A percentile compares a stretch with the other conserved stretches of the same genome.
Conservation (phyloP, 2,329 filamentous ascomycete genomes). For the Rachicladosporium sp. region DNA sequence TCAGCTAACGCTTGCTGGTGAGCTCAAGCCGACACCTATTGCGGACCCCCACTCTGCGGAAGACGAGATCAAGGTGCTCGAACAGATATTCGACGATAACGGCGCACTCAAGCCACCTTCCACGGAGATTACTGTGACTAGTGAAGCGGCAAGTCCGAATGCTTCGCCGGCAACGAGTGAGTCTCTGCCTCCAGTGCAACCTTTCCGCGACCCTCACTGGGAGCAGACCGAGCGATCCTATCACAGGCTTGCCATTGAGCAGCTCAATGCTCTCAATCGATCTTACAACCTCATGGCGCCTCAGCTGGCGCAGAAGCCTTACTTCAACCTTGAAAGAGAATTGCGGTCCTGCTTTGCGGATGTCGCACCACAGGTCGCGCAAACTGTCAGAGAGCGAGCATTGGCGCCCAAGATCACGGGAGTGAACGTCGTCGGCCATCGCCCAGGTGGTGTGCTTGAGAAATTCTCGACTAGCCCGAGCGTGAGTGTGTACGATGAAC, state of each 20-base stretch:
- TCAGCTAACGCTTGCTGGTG: slow-evolving; percentile 35
- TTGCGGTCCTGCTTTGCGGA: slow-evolving; percentile 72
- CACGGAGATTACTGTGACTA: slow-evolving; percentile 10
- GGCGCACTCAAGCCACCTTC: slow-evolving; percentile 14
- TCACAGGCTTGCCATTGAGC: slow-evolving; percentile 59
- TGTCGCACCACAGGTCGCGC: slow-evolving; percentile 63
- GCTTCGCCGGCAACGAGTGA: slow-evolving; percentile 1
- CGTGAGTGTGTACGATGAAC: slow-evolving; percentile 60
- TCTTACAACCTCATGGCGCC: slow-evolving; percentile 95
- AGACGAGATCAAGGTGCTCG: slow-evolving; percentile 26
- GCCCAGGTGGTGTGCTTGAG: slow-evolving; percentile 46
- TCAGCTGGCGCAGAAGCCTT: slow-evolving; percentile 82
- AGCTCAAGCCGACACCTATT: slow-evolving; percentile 24
- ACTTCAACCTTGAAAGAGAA: slow-evolving; percentile 74
- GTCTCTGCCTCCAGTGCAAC: slow-evolving; percentile 15
- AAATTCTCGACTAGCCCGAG: slow-evolving; percentile 42
- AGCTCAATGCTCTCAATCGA: slow-evolving; percentile 68
- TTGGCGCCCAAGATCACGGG: slow-evolving; percentile 29
- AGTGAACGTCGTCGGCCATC: slow-evolving; percentile 30
- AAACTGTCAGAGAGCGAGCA: slow-evolving; percentile 60
- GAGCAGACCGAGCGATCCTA: slow-evolving; percentile 61
- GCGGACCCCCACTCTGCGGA: slow-evolving; percentile 6
- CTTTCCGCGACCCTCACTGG: slow-evolving; percentile 72
- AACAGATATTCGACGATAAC: slow-evolving; percentile 21
- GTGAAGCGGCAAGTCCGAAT: slow-evolving; percentile 9